Conservation (phyloP, 352 stramenopile genomes). For the Globisporangium carolinianum region DNA sequence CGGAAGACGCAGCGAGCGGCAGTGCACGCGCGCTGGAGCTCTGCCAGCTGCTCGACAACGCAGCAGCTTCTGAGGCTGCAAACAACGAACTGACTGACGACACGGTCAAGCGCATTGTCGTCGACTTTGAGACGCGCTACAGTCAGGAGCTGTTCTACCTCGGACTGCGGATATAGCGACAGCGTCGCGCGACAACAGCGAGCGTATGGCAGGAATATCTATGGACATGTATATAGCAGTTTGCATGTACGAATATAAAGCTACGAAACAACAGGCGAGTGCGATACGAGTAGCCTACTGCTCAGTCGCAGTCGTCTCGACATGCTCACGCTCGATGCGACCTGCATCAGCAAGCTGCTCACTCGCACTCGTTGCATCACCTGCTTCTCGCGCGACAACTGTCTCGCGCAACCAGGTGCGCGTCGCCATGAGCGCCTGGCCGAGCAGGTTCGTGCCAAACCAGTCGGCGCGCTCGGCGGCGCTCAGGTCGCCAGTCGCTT, state of each 20-base stretch:
- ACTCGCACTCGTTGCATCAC: no score
- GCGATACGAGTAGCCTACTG: no score
- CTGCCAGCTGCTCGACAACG: constrained; percentile 36
- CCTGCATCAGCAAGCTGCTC: no score
- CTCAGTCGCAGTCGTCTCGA: no score
- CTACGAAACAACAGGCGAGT: no score
- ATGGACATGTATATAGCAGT: no score
- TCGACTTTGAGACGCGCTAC: constrained; percentile 39
- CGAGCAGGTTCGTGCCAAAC: constrained; percentile 51
- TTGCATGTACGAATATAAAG: no score
- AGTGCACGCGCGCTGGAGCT: constrained; percentile 43
- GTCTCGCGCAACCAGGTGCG: constrained; percentile 24
- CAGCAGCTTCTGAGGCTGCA: background rate
- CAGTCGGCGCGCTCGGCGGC: constrained; percentile 20
- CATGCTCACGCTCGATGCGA: no score
- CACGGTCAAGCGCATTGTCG: constrained; percentile 30
- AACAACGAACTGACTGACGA: constrained; percentile 29
- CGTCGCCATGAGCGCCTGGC: constrained; percentile 45
- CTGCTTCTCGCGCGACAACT: no score
- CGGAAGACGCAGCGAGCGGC: constrained; percentile 47
- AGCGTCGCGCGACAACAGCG: no score
- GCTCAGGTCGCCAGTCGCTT: constrained; percentile 27
- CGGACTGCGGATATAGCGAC: constrained; percentile 32
- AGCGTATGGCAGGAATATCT: no score
- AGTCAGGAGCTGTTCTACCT: constrained; percentile 37